Base-by-base conservation (phyloP, 2,329 filamentous ascomycete species). In the Venturia aucupariae region DNA sequence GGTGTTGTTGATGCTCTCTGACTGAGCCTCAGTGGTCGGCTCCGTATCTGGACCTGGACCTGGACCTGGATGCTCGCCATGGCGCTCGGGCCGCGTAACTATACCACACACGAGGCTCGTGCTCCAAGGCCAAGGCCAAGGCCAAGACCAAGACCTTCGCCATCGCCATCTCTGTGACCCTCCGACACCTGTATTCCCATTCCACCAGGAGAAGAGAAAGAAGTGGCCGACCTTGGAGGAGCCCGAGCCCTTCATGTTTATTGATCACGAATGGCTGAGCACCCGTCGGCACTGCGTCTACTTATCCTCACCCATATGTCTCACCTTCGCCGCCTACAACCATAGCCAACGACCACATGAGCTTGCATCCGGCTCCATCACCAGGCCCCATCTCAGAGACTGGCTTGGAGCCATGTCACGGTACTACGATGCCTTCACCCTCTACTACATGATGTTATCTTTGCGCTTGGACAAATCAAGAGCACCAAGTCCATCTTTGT, bases 361-460 rank as follows among this genome's bases (percentile, higher is more conserved):
- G 51, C 51, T 35, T 13, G 7, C 48, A 30, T 15, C 24, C 24
- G 22, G 48, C 17, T n/a, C 24, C 44, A 24, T 48, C 44, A 48
- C 44, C 48, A 54, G 48, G 48, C 48, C 30, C 48, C 27, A 35
- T 57, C 30, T 57, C 51, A 57, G n/a, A n/a, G n/a, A n/a, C n/a
- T n/a, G n/a, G n/a, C n/a, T n/a, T n/a, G n/a, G n/a, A n/a, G n/a
- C n/a, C n/a, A n/a, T n/a, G n/a, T n/a, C n/a, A n/a, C n/a, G n/a
- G n/a, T n/a, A n/a, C n/a, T n/a, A n/a, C 8, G 3, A 13, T 13
- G 38, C 6, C 38, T 41, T 15, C 7, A 41, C 3, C 32, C 32
- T 41, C 38, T 11, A 15, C 38, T 15, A 3, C 8, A 11, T 15
- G 22, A 22, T 46, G 24, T 54, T 54, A 54, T 30, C 48, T 54